Evolutionary conservation across 1,139 yeast species (phyloP).

Genomic region (Diutina pseudorugosa): DNA sequence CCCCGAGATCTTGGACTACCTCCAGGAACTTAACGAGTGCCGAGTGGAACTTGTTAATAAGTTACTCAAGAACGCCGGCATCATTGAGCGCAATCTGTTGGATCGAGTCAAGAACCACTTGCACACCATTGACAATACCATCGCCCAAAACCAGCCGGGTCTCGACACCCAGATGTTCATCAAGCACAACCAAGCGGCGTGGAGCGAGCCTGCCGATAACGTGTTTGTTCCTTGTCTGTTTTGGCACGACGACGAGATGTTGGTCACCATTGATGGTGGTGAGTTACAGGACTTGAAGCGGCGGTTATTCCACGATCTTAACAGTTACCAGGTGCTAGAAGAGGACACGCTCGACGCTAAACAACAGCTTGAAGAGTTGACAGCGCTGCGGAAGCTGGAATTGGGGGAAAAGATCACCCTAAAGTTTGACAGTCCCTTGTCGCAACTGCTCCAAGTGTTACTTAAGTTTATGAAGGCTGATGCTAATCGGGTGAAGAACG

Average conservation of each 20-base stretch:
- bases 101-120: constrained; percentile 43
- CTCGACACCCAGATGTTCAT: constrained; percentile 86
- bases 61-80: constrained; percentile 52
- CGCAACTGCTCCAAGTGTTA: constrained; percentile 41
- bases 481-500: constrained; percentile 56
- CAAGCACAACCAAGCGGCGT: constrained; percentile 63
- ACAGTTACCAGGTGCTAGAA: constrained; percentile 32
- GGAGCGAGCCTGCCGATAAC: constrained; percentile 85
- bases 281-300: constrained; percentile 59
- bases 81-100: constrained; percentile 47
- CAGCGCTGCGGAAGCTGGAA: constrained; percentile 7
- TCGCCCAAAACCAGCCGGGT: constrained; percentile 60
- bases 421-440: constrained; percentile 43
- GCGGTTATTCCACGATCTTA: constrained; percentile 38
- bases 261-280: constrained; percentile 42
- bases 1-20: constrained; percentile 80
- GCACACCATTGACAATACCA: constrained; percentile 41
- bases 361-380: constrained; percentile 38
- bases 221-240: constrained; percentile 79
- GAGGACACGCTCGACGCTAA: constrained; percentile 33
- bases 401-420: constrained; percentile 26
- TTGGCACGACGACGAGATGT: constrained; percentile 93
- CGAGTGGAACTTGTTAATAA: constrained; percentile 64
- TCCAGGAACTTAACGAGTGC: constrained; percentile 76
- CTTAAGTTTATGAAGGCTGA: constrained; percentile 64